phyloP scores from a whole-genome alignment of 2,329 filamentous ascomycete species.

The Monilinia polystroma region DNA sequence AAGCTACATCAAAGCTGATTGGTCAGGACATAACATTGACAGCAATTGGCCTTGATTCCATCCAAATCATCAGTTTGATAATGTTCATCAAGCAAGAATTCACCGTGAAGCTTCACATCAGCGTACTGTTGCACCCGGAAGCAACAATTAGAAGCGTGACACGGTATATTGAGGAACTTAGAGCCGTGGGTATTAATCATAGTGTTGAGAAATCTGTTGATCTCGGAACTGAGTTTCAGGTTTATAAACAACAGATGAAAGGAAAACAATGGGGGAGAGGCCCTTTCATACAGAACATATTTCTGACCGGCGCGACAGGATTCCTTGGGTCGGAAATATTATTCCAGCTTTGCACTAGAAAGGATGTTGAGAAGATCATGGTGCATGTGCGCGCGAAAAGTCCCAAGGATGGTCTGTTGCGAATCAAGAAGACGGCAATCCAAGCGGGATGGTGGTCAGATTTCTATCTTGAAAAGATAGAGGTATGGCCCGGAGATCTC shows the following conservation, averaged over 20 bases:
- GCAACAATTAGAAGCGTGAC: conserved; percentile 19
- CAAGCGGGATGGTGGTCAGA: conserved; percentile 32
- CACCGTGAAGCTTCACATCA: conserved; percentile 13
- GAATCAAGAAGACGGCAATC: conserved; percentile 27
- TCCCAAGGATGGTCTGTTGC: conserved; percentile 21
- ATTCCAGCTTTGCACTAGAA: conserved; percentile 26
- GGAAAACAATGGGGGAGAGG: conserved; percentile 5
- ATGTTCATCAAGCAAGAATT: conserved; percentile 23
- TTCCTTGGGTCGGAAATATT: conserved; percentile 46
- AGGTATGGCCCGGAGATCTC: conserved; percentile 62
- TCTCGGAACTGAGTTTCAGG: conserved; percentile 17
- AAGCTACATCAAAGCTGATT: not conserved
- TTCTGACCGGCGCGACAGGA: conserved; percentile 45
- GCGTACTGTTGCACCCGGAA: conserved; percentile 11
- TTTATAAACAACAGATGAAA: conserved; percentile 16
- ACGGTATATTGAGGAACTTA: conserved; percentile 7
- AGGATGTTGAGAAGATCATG: conserved; percentile 28
- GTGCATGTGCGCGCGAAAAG: conserved; percentile 30
- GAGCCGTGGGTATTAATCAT: not conserved
- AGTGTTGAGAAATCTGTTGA: conserved; percentile 7
- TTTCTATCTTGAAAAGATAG: conserved; percentile 23
- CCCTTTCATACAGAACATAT: conserved; percentile 22
- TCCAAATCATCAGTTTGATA: conserved; percentile 21
- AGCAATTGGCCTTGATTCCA: conserved; percentile 21
- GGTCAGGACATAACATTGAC: conserved; percentile 6